Conservation (phyloP, 2,329 filamentous ascomycete species). For the Claviceps capensis region DNA sequence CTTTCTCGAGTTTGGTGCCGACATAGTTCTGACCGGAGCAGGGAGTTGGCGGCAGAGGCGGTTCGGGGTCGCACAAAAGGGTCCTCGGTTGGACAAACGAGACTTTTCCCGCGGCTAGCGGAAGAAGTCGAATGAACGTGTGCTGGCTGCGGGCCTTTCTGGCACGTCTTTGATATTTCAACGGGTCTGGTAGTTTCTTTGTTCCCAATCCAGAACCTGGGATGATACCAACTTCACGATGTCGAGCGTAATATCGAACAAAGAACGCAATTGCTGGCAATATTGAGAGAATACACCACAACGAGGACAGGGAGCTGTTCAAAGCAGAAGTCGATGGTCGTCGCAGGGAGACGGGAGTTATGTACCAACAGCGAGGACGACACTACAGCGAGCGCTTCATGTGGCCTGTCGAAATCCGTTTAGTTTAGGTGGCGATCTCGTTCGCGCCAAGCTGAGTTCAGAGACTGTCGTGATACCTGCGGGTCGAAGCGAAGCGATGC, state of each 20-base stretch:
- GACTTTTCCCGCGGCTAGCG: too few species aligned
- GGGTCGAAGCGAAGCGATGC: neutral
- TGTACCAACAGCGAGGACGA: slow-evolving; percentile 2
- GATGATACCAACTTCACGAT: neutral
- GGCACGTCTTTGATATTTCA: neutral
- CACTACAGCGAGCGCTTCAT: neutral
- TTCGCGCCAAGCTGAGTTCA: neutral
- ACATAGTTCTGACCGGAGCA: slow-evolving; percentile 21
- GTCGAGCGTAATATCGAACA: neutral
- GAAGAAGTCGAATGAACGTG: neutral
- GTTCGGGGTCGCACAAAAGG: neutral
- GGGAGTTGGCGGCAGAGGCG: neutral
- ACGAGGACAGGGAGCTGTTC: neutral
- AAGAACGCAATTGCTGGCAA: neutral
- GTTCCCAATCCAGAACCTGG: neutral
- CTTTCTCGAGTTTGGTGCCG: slow-evolving; percentile 47
- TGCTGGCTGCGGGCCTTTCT: neutral
- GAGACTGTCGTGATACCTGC: neutral
- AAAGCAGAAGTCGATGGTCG: neutral
- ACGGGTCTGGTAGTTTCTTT: neutral
- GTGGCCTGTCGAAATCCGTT: slow-evolving; percentile 3
- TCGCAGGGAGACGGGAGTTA: neutral
- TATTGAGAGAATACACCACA: neutral
- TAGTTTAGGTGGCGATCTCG: slow-evolving; percentile 3
- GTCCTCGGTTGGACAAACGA: neutral